Conservation (phyloP, 495 filamentous ascomycete species). For the Hypoxylon fragiforme region DNA sequence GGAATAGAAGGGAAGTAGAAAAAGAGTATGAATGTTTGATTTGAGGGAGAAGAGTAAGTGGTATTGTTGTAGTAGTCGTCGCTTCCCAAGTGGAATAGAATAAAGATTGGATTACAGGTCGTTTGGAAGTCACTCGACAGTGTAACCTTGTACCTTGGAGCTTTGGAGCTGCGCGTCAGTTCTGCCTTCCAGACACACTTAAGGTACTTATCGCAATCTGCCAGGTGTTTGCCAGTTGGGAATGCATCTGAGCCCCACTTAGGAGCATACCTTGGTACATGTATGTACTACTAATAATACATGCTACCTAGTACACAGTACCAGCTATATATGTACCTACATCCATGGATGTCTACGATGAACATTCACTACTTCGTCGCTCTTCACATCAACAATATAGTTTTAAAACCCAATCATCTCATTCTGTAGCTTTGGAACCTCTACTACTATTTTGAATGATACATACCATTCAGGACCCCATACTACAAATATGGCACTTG, state of each 20-base stretch:
- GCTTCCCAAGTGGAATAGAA: background rate
- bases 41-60: background rate
- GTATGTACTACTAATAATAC: too few species aligned
- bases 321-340: too few species aligned
- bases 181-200: slow-evolving; percentile 35
- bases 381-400: background rate
- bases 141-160: too few species aligned
- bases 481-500: slow-evolving; percentile 63
- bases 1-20: background rate
- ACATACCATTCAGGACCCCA: background rate
- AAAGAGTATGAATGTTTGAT: background rate
- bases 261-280: too few species aligned
- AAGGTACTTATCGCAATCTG: too few species aligned
- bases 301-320: too few species aligned
- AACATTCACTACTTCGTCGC: background rate
- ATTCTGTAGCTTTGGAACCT: too few species aligned
- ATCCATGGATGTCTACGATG: too few species aligned
- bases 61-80: slow-evolving; percentile 1
- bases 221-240: background rate
- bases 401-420: too few species aligned
- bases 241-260: too few species aligned
- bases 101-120: background rate
- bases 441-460: too few species aligned
- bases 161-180: slow-evolving; percentile 40
- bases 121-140: too few species aligned